Conservation (phyloP, 495 filamentous ascomycete genomes). For the Xylaria venustula region DNA sequence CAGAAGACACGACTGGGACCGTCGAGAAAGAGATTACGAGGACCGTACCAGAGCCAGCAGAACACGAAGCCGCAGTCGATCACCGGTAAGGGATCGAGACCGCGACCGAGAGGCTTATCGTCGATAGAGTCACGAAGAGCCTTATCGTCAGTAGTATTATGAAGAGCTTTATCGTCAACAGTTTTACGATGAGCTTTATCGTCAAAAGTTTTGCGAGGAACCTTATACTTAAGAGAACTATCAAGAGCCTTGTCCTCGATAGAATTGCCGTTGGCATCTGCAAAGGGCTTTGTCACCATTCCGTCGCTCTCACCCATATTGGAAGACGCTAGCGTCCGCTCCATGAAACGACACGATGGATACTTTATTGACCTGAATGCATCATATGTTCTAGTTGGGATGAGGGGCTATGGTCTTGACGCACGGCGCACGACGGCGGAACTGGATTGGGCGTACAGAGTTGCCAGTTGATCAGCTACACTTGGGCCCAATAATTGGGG, state of each 20-base stretch:
- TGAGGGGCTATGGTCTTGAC: neutral
- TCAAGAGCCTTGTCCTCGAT: too few species aligned
- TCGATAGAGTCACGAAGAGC: constrained; percentile 24
- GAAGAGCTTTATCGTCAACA: constrained; percentile 44
- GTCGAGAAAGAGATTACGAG: constrained; percentile 47
- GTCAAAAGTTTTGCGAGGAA: constrained; percentile 25
- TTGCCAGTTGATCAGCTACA: constrained; percentile 3
- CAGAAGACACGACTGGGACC: constrained; percentile 33
- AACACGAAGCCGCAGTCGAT: constrained; percentile 51
- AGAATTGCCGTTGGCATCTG: neutral
- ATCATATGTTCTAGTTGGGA: neutral
- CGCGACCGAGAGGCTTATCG: constrained; percentile 45
- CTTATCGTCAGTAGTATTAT: too few species aligned
- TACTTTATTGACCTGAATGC: neutral
- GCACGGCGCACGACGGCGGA: neutral
- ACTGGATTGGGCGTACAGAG: constrained; percentile 7
- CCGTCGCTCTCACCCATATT: neutral
- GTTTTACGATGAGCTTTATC: constrained; percentile 30
- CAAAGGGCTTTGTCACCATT: neutral
- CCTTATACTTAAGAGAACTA: neutral
- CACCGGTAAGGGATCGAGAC: constrained; percentile 46
- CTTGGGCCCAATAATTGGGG: too few species aligned
- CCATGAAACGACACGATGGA: neutral
- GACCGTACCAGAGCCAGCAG: constrained; percentile 43
- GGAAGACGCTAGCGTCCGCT: neutral